phyloP scores from a whole-genome alignment of 2,329 filamentous ascomycete species.

The Thielaviopsis cerberus region DNA sequence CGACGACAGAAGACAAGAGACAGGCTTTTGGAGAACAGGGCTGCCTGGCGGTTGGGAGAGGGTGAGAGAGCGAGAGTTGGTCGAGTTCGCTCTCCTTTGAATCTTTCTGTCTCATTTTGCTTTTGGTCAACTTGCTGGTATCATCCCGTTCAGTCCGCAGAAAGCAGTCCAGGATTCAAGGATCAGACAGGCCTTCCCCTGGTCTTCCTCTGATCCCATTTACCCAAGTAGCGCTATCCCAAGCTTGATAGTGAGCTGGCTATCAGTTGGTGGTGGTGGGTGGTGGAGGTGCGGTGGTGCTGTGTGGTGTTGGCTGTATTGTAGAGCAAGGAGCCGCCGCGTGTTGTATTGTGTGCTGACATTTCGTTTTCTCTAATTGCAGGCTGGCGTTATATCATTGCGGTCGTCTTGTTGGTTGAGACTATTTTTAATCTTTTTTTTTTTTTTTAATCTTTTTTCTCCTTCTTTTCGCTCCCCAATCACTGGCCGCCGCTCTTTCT shows the following conservation, averaged over 20 bases:
- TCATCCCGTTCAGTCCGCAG: neutral
- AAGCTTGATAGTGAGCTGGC: no score
- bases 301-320: neutral
- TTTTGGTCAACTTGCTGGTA: neutral
- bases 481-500: no score
- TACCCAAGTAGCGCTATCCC: neutral
- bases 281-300: no score
- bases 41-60: no score
- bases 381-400: neutral
- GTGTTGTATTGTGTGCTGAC: neutral
- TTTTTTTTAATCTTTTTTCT: slow-evolving; percentile 1
- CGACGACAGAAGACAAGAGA: no score
- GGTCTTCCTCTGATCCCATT: neutral
- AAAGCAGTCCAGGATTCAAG: neutral
- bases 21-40: no score
- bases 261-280: no score
- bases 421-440: neutral
- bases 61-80: no score
- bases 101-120: neutral
- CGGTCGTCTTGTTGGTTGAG: neutral
- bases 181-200: neutral
- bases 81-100: neutral
- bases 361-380: neutral
- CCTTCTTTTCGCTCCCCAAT: neutral
- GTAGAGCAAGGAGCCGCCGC: neutral